These are phyloP conservation scores for Neonectria sp. DNA, from an alignment of 2,329 filamentous ascomycete species.

Conservation along the genomic window DNA sequence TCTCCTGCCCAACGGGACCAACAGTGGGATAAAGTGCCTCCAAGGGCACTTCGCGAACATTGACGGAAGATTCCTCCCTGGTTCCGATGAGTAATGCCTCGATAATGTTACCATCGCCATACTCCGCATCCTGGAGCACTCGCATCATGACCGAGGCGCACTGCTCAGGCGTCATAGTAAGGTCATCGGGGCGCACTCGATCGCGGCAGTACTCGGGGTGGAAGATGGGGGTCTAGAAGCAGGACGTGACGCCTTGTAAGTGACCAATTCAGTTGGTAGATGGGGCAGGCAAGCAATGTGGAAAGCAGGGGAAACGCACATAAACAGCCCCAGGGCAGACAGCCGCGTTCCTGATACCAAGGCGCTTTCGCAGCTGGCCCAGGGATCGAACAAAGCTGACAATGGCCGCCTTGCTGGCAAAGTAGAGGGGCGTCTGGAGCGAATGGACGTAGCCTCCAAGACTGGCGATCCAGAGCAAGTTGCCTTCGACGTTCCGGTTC, in stretches of 20 bases:
- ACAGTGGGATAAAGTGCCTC: slow-evolving; percentile 24
- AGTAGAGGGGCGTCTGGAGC: not conserved
- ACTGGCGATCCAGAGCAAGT: slow-evolving; percentile 2
- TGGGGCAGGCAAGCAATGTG: not conserved
- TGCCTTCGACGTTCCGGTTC: not conserved
- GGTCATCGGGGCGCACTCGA: slow-evolving; percentile 16
- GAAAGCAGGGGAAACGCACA: not conserved
- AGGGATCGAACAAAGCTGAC: slow-evolving; percentile 2
- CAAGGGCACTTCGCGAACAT: not conserved
- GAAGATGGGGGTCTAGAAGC: slow-evolving; percentile 25
- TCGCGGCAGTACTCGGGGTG: slow-evolving; percentile 31
- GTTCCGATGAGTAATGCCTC: not conserved
- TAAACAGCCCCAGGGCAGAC: slow-evolving; percentile 1
- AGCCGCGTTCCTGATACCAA: not conserved
- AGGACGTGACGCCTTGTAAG: not conserved
- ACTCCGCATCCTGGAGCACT: not conserved
- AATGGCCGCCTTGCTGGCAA: not conserved
- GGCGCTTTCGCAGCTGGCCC: not conserved
- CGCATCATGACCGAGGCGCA: slow-evolving; percentile 1
- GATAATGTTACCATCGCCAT: slow-evolving; percentile 1
- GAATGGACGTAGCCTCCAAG: slow-evolving; percentile 1
- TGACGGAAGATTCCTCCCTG: not conserved
- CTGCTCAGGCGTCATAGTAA: slow-evolving; percentile 13
- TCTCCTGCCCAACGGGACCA: slow-evolving; percentile 15
- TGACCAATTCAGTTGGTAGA: not conserved